phyloP scores from a whole-genome alignment of 2,329 filamentous ascomycete genomes.

The Cladosporium austrohemisphaericum region DNA sequence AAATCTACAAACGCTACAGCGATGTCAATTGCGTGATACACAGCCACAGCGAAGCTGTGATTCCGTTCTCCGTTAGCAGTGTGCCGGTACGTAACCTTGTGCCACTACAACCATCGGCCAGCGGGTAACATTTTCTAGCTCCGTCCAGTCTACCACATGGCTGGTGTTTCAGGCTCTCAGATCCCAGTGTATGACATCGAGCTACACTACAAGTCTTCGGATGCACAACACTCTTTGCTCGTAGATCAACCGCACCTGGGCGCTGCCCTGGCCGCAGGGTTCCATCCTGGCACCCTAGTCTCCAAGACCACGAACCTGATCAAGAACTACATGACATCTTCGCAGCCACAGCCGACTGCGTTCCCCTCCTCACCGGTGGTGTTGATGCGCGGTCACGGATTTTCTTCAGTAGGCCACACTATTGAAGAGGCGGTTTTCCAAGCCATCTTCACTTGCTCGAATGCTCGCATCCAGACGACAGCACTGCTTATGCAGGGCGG shows the following conservation, averaged over 20 bases:
- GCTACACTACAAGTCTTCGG: slow-evolving; percentile 29
- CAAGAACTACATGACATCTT: slow-evolving; percentile 30
- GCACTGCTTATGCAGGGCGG: slow-evolving; percentile 36
- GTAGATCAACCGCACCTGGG: slow-evolving; percentile 34
- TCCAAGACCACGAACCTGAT: slow-evolving; percentile 29
- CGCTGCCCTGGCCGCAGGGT: slow-evolving; percentile 31
- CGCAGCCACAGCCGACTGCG: slow-evolving; percentile 15
- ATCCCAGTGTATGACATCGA: slow-evolving; percentile 35
- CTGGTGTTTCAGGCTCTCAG: slow-evolving; percentile 39
- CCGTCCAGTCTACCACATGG: slow-evolving; percentile 42
- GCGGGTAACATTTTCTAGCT: slow-evolving; percentile 23
- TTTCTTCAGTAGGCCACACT: slow-evolving; percentile 39
- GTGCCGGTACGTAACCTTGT: slow-evolving; percentile 33
- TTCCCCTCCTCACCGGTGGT: slow-evolving; percentile 28
- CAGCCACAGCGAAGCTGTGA: slow-evolving; percentile 39
- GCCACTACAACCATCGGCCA: background rate
- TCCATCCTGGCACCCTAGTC: slow-evolving; percentile 25
- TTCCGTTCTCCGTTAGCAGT: slow-evolving; percentile 41
- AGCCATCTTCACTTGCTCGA: slow-evolving; percentile 40
- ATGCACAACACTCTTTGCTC: slow-evolving; percentile 32
- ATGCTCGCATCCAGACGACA: slow-evolving; percentile 40
- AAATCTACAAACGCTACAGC: slow-evolving; percentile 44
- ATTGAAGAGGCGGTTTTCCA: slow-evolving; percentile 46
- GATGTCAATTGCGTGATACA: slow-evolving; percentile 44
- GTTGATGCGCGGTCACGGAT: slow-evolving; percentile 44